Evolutionary conservation across 108 stramenopile species (phyloP), one percentile per base, ranked within the genome.

Genomic region (Pseudonitzschia delicatissima): DNA sequence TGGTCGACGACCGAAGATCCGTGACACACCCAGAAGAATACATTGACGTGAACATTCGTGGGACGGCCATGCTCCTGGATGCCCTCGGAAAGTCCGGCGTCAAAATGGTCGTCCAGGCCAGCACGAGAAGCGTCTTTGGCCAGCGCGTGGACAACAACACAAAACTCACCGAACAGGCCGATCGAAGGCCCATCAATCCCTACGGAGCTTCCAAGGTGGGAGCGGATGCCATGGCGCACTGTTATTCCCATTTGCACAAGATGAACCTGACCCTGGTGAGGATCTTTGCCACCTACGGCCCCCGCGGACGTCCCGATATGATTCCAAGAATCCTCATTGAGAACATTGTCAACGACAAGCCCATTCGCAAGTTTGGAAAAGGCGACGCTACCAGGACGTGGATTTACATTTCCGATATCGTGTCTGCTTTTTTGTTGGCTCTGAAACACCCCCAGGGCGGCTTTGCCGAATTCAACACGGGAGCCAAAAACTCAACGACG

Each of bases 211-310:
- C 33, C 36, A 61, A 61, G 36, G 59, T 61, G 3, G 59, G 59
- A 36, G 59, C 59, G 12, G 59, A 61, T 35, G 59, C 59, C 36
- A 61, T 61, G 59, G 59, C 59, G 20, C 59, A 61, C 34, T 37
- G 59, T 8, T 61, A 61, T 34, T 61, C 59, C 20, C 34, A 61
- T 61, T 34, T 61, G 17, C 59, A 61, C 59, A 33, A 61, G 13
- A 61, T 61, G 35, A 36, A 61, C 36, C 34, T 61, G 12, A 61
- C 59, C 20, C 59, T 61, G 5, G 59, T 61, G 15, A 12, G 59
- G 2, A 61, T 61, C 7, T 61, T 61, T 23, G 59, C 59, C 17
- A 61, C 59, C 32, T 61, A 61, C 21, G 59, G 59, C 21, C 59
- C 59, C 11, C 2, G 59, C 2, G 59, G 59, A 12, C 5, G 59